Conservation (phyloP, 306 rosid genomes). For the Cajanus cajan region DNA sequence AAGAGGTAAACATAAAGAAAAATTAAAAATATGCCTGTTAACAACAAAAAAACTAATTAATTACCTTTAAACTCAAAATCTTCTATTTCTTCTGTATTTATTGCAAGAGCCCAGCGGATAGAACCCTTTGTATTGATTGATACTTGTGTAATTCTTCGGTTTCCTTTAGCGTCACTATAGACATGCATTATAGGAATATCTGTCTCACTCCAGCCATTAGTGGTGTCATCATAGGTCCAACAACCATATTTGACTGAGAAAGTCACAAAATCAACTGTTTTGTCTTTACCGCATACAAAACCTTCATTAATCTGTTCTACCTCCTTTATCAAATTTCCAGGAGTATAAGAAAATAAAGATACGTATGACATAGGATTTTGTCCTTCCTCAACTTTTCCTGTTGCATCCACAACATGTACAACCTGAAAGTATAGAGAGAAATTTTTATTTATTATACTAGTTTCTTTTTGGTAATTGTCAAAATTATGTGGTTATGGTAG, state of each 20-base stretch:
- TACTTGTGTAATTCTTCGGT: constrained; percentile 55
- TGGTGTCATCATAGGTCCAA: constrained; percentile 51
- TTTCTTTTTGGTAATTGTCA: background rate
- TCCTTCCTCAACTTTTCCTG: constrained; percentile 44
- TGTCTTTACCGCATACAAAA: constrained; percentile 67
- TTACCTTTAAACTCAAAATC: constrained; percentile 75
- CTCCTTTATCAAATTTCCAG: constrained; percentile 87
- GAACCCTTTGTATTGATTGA: constrained; percentile 74
- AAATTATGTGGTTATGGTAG: background rate
- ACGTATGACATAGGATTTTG: constrained; percentile 56
- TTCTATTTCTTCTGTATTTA: constrained; percentile 70
- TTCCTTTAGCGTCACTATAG: constrained; percentile 40
- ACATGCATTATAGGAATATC: constrained; percentile 67
- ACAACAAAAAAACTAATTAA: background rate
- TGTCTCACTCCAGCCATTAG: constrained; percentile 66
- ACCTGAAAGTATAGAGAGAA: constrained; percentile 52
- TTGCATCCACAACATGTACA: constrained; percentile 88
- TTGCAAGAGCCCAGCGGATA: constrained; percentile 81
- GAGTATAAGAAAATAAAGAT: constrained; percentile 80
- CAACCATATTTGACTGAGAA: constrained; percentile 83
- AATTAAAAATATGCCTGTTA: constrained; percentile 1
- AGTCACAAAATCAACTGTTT: constrained; percentile 75
- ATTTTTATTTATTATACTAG: constrained; percentile 1
- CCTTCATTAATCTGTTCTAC: constrained; percentile 70
- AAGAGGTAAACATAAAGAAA: background rate